Base-by-base conservation (phyloP, 441 rosid species). In the Raphanus hybrid region DNA sequence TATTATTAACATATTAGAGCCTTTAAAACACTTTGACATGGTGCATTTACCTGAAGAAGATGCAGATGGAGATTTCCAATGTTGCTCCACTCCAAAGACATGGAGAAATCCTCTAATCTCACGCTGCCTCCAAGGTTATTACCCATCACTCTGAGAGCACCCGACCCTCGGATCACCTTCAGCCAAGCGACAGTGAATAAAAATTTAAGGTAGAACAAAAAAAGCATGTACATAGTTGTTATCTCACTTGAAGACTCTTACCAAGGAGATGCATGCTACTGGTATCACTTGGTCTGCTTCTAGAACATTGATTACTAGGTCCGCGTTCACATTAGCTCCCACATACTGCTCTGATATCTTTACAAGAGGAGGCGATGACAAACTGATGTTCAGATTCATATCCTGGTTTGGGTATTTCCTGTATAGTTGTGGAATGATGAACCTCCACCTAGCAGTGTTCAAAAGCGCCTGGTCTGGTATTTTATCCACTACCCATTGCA, bases 221-320 rank as follows among this genome's bases (percentile, higher is more conserved):
- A 16, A 35, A 6, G 23, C 41, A 35, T 35, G 41, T 7, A 35
- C 41, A 35, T 35, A 35, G 32, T 29, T 29, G 39, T 35, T 35
- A 35, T 35, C 2, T 37, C 41, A 37, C 41, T 34, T 12, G n/a
- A 75, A 32, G 74, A 77, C 92, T 80, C 92, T 80, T 82, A 92
- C 98, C 92, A 92, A 72, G 48, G 97, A 89, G 83, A 94, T 90
- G 88, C 97, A 91, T 20, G 90, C 97, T 76, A 94, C 97, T 32
- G 98, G 93, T 84, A 92, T 91, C 29, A 84, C 92, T 85, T 86
- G 71, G 52, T 76, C 82, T 62, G 78, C 87, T 75, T 90, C 87
- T 78, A 90, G 71, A 72, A 94, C 97, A 81, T 92, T 81, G 72
- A 92, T 89, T 78, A 88, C 81, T 81, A 92, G 81, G 78, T 90